Percentiles rank a stretch among this genome's conserved stretches.
These are phyloP conservation scores for Lasiosphaeria hispida DNA, from an alignment of 495 filamentous ascomycete species.

Conservation along the genomic window DNA sequence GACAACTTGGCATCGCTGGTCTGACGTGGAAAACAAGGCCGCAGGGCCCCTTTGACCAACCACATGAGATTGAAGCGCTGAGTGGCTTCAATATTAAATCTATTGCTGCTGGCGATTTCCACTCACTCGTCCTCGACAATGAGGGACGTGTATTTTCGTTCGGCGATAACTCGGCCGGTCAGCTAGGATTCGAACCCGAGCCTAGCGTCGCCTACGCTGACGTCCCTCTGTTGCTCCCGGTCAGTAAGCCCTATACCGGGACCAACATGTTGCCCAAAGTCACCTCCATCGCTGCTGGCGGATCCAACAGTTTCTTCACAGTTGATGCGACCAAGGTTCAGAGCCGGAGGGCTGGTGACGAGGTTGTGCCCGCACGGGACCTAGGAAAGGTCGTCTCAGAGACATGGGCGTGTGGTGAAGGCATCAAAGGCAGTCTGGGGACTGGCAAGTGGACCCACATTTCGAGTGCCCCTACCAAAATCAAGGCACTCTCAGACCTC, in stretches of 20 bases:
- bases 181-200: conserved; percentile 73
- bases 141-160: conserved; percentile 80
- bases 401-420: conserved; percentile 81
- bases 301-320: conserved; percentile 79
- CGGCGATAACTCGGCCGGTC: conserved; percentile 85
- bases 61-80: conserved; percentile 60
- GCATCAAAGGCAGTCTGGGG: conserved; percentile 78
- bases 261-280: conserved; percentile 57
- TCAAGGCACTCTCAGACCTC: conserved; percentile 78
- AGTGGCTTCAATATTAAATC: conserved; percentile 58
- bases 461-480: conserved; percentile 72
- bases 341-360: not conserved
- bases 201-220: conserved; percentile 61
- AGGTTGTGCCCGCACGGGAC: conserved; percentile 34
- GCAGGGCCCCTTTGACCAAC: conserved; percentile 71
- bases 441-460: conserved; percentile 89
- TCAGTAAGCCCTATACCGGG: conserved; percentile 67
- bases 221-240: conserved; percentile 63
- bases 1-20: conserved; percentile 83
- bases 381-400: conserved; percentile 61
- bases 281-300: conserved; percentile 78
- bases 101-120: conserved; percentile 82
- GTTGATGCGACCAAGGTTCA: conserved; percentile 65
- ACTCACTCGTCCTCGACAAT: conserved; percentile 73
- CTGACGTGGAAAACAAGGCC: conserved; percentile 78